Conservation (phyloP, 768 basidiomycete genomes). For the Calocybe indica region DNA sequence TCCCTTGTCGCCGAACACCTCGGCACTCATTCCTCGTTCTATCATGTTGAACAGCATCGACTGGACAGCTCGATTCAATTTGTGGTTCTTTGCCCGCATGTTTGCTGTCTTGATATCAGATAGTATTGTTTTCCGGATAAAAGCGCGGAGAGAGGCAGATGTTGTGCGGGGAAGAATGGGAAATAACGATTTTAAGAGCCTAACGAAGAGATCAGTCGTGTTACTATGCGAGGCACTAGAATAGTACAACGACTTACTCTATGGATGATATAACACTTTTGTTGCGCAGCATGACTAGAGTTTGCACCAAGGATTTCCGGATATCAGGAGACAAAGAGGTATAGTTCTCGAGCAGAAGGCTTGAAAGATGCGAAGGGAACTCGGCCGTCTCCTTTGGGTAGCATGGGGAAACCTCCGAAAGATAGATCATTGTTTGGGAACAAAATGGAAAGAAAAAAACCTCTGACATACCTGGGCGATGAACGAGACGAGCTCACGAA, state of each 20-base stretch:
- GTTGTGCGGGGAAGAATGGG: constrained; percentile 93
- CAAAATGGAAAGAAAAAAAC: constrained; percentile 24
- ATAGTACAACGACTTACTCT: constrained; percentile 51
- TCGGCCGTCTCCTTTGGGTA: constrained; percentile 89
- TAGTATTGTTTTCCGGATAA: constrained; percentile 90
- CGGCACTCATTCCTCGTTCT: constrained; percentile 82
- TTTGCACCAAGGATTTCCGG: constrained; percentile 81
- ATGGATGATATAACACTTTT: constrained; percentile 90
- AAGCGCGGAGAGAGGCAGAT: constrained; percentile 73
- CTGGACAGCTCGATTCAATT: constrained; percentile 93
- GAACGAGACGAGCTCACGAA: constrained; percentile 85
- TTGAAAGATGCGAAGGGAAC: constrained; percentile 76
- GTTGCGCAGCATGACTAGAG: constrained; percentile 88
- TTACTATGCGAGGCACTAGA: constrained; percentile 2
- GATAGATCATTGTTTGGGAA: not conserved
- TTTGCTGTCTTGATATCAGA: constrained; percentile 93
- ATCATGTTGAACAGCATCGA: constrained; percentile 96
- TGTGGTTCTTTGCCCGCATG: constrained; percentile 83
- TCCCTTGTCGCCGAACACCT: constrained; percentile 81
- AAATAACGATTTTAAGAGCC: constrained; percentile 86
- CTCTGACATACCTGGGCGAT: constrained; percentile 54
- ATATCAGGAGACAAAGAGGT: constrained; percentile 72
- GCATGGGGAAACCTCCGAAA: constrained; percentile 72
- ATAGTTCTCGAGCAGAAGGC: constrained; percentile 75
- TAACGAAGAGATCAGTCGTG: constrained; percentile 22